Conservation (phyloP, 129 eudicot species). For the Smallanthus sonchifolius region DNA sequence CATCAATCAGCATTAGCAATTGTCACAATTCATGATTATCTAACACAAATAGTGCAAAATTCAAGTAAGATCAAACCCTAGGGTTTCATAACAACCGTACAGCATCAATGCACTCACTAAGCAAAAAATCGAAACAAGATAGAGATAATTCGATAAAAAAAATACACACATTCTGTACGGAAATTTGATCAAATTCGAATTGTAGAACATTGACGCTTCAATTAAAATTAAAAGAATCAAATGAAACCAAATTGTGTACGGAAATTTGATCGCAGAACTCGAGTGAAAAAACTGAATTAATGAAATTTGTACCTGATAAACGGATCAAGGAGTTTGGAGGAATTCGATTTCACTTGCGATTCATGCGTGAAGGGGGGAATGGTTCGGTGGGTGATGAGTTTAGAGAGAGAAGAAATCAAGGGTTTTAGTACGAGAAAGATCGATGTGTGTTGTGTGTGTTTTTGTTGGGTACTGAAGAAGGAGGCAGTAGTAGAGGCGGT, state of each 20-base stretch:
- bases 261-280: not conserved
- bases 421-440: conserved; percentile 34
- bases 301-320: conserved; percentile 31
- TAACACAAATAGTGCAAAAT: not conserved
- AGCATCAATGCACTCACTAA: conserved; percentile 24
- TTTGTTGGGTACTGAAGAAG: too few relatives aligned
- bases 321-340: conserved; percentile 10
- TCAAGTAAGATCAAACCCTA: conserved; percentile 12
- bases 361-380: conserved; percentile 15
- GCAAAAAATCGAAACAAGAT: conserved; percentile 1
- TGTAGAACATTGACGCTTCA: not conserved
- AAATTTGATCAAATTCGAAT: too few relatives aligned
- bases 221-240: not conserved
- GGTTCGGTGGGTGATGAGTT: conserved; percentile 15
- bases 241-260: not conserved
- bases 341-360: not conserved
- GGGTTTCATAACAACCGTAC: conserved; percentile 1
- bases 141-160: not conserved
- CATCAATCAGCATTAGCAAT: conserved; percentile 4
- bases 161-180: conserved; percentile 11
- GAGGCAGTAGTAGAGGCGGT: too few relatives aligned
- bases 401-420: conserved; percentile 16
- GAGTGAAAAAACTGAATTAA: not conserved
- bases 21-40: not conserved
- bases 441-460: conserved; percentile 16